phyloP scores from a whole-genome alignment of 352 stramenopile species.

The Elongisporangium undulatum region DNA sequence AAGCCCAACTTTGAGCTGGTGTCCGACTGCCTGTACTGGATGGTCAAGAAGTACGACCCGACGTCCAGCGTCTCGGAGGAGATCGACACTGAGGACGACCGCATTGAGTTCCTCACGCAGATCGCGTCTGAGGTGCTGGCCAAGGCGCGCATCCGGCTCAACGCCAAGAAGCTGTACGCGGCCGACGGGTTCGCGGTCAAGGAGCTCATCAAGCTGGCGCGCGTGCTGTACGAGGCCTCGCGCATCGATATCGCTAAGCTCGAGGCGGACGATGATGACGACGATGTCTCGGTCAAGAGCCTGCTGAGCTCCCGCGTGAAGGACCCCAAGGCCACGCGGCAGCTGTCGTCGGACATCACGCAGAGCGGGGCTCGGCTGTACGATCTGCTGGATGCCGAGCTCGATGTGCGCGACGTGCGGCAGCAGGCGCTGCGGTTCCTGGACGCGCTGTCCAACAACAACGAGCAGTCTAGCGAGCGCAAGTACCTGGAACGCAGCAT shows the following conservation, averaged over 20 bases:
- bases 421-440: slow-evolving; percentile 90
- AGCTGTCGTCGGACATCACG: slow-evolving; percentile 92
- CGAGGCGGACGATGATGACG: slow-evolving; percentile 63
- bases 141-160: slow-evolving; percentile 92
- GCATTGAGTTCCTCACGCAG: slow-evolving; percentile 92
- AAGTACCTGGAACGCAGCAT: slow-evolving; percentile 87
- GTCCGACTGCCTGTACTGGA: slow-evolving; percentile 95
- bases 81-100: slow-evolving; percentile 94
- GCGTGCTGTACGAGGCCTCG: slow-evolving; percentile 89
- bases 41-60: slow-evolving; percentile 93
- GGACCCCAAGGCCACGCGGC: slow-evolving; percentile 87
- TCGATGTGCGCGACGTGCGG: slow-evolving; percentile 79
- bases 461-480: slow-evolving; percentile 81
- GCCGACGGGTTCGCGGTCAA: slow-evolving; percentile 93
- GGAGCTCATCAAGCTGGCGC: slow-evolving; percentile 94
- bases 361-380: slow-evolving; percentile 90
- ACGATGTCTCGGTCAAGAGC: slow-evolving; percentile 67
- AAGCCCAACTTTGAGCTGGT: slow-evolving; percentile 97
- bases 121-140: slow-evolving; percentile 74
- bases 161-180: slow-evolving; percentile 94
- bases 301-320: slow-evolving; percentile 74
- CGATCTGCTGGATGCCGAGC: slow-evolving; percentile 90
- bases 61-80: slow-evolving; percentile 86
- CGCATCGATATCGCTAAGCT: slow-evolving; percentile 57
- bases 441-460: slow-evolving; percentile 85